Evolutionary conservation across 192 early-diverging fungal species (phyloP).

Genomic region (Gigaspora rosea): DNA sequence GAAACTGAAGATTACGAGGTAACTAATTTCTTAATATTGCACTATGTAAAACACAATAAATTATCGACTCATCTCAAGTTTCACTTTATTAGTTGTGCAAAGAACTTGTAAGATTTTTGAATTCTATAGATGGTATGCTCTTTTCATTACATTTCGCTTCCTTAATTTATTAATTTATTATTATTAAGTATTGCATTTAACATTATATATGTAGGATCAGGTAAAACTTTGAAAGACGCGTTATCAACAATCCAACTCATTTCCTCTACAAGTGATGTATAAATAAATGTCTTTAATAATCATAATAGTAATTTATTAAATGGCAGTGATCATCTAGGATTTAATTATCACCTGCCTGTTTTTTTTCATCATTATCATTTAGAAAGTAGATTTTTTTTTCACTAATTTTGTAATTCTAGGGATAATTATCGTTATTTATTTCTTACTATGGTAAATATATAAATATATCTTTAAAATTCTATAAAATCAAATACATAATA

Average conservation of each 20-base stretch:
- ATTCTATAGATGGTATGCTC: slow-evolving; percentile 71
- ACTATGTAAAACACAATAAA: slow-evolving; percentile 19
- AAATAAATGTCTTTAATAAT: neutral
- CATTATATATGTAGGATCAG: neutral
- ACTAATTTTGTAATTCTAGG: neutral
- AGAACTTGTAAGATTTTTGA: slow-evolving; percentile 77
- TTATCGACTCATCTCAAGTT: neutral
- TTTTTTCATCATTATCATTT: neutral
- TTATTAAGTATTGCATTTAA: too few relatives aligned
- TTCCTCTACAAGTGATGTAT: too few relatives aligned
- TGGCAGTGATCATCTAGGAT: neutral
- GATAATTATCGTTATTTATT: too few relatives aligned
- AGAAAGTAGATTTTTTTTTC: neutral
- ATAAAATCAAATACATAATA: too few relatives aligned
- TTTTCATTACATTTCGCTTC: neutral
- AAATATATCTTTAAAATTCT: too few relatives aligned
- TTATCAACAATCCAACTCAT: slow-evolving; percentile 15
- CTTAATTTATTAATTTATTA: neutral
- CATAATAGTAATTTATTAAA: neutral
- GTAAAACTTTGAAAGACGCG: slow-evolving; percentile 27
- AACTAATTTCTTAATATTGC: neutral
- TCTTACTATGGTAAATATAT: too few relatives aligned
- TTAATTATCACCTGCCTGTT: neutral
- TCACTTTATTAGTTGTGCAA: slow-evolving; percentile 58
- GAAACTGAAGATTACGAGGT: slow-evolving; percentile 77